Percentiles rank a stretch among this genome's conserved stretches.
phyloP scores from a whole-genome alignment of 768 basidiomycete genomes.

The Artomyces pyxidatus region DNA sequence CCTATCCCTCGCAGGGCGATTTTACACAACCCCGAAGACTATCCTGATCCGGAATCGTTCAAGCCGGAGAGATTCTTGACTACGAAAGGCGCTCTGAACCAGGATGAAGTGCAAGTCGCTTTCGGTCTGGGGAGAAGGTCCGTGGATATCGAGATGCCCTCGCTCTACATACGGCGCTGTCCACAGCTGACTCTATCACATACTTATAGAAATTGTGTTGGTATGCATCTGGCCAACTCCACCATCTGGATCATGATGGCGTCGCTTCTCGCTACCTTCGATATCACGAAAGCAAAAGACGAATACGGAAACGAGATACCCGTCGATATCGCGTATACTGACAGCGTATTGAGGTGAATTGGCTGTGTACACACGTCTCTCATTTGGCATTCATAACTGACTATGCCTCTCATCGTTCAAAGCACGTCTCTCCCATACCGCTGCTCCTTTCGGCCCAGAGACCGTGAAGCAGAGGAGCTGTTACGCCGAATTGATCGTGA shows the following conservation, averaged over 20 bases:
- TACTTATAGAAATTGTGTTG: not conserved
- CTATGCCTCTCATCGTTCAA: not conserved
- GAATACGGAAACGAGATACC: not conserved
- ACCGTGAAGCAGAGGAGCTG: not conserved
- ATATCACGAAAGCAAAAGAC: not conserved
- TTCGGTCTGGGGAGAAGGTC: not conserved
- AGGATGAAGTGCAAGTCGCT: not conserved
- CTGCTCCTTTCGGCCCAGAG: not conserved
- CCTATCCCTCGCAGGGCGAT: constrained; percentile 3
- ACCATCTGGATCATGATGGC: not conserved
- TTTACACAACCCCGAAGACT: constrained; percentile 3
- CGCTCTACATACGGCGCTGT: not conserved
- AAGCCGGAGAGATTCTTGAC: constrained; percentile 7
- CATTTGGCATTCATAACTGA: not conserved
- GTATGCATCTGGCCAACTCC: not conserved
- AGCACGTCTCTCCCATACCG: not conserved
- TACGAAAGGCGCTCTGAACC: not conserved
- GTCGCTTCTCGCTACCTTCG: not conserved
- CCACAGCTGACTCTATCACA: too few species aligned
- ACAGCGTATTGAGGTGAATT: not conserved
- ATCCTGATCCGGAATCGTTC: constrained; percentile 7
- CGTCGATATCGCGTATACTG: not conserved
- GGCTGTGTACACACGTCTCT: too few species aligned
- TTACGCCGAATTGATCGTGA: too few species aligned
- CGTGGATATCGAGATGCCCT: too few species aligned